Evolutionary conservation across 257 asterid species (phyloP).

Genomic region (Nicotiana benthamiana): DNA sequence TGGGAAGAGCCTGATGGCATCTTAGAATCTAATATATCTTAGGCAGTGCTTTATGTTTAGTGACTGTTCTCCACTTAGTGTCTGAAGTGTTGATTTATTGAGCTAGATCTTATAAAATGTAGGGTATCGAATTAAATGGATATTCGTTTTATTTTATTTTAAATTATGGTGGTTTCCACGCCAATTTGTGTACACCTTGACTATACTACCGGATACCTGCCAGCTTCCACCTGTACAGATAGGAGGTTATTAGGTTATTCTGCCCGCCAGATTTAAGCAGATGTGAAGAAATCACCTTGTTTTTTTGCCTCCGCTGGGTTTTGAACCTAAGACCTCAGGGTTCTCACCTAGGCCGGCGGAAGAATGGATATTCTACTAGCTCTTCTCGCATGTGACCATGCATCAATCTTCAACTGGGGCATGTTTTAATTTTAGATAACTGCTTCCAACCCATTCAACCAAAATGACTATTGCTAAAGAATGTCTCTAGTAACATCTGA

Average conservation of each 20-base stretch:
- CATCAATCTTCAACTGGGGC: not conserved
- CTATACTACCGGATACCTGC: not conserved
- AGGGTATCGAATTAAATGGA: not conserved
- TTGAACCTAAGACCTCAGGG: not conserved
- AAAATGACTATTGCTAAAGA: not conserved
- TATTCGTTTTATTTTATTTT: not conserved
- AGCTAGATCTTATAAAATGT: not conserved
- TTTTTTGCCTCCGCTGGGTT: not conserved
- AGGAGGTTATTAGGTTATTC: not conserved
- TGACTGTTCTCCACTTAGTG: not conserved
- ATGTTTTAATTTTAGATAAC: not conserved
- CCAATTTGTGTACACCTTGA: not conserved
- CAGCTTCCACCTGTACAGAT: not conserved
- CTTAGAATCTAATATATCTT: not conserved
- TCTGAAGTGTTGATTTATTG: not conserved
- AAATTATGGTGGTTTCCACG: not conserved
- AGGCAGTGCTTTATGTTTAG: not conserved
- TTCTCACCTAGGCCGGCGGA: not conserved
- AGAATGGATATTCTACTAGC: not conserved
- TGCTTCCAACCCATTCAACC: not conserved
- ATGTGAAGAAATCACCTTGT: not conserved
- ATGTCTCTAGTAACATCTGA: not conserved
- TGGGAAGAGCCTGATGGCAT: not conserved
- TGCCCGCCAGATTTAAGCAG: not conserved
- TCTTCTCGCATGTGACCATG: not conserved